Percentiles rank a stretch among this genome's conserved stretches.
Evolutionary conservation across 371 early-diverging fungal species (phyloP).

Genomic region (Apophysomyces trapeziformis): DNA sequence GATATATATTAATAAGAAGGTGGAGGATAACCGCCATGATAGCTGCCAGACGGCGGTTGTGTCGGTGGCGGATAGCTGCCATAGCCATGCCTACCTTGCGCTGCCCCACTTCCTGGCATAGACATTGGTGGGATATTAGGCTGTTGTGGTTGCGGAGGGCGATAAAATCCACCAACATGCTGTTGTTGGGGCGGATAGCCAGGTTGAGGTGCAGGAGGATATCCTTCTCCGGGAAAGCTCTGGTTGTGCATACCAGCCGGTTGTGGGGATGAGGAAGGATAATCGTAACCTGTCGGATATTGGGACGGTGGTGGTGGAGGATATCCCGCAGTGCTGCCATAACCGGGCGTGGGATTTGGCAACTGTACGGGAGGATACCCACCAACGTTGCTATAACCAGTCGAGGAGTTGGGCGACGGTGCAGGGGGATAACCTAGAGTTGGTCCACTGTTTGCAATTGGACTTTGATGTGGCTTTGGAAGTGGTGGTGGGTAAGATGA

Average conservation of each 20-base stretch:
- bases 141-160: neutral
- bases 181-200: slow-evolving; percentile 2
- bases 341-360: neutral
- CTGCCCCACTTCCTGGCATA: slow-evolving; percentile 10
- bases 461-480: neutral
- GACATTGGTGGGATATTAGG: slow-evolving; percentile 3
- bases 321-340: neutral
- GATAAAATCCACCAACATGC: slow-evolving; percentile 15
- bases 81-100: neutral
- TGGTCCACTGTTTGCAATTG: neutral
- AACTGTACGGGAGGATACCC: neutral
- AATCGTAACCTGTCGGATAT: neutral
- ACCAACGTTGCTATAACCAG: neutral
- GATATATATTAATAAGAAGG: neutral
- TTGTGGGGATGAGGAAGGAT: slow-evolving; percentile 9
- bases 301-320: neutral
- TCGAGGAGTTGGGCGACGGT: neutral
- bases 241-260: neutral
- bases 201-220: neutral
- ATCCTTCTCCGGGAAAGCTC: neutral
- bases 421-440: neutral
- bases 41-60: neutral
- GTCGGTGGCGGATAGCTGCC: slow-evolving; percentile 8
- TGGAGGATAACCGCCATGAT: neutral
- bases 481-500: neutral